Evolutionary conservation across 2,329 filamentous ascomycete species (phyloP).

Genomic region (Parastagonospora avenae): DNA sequence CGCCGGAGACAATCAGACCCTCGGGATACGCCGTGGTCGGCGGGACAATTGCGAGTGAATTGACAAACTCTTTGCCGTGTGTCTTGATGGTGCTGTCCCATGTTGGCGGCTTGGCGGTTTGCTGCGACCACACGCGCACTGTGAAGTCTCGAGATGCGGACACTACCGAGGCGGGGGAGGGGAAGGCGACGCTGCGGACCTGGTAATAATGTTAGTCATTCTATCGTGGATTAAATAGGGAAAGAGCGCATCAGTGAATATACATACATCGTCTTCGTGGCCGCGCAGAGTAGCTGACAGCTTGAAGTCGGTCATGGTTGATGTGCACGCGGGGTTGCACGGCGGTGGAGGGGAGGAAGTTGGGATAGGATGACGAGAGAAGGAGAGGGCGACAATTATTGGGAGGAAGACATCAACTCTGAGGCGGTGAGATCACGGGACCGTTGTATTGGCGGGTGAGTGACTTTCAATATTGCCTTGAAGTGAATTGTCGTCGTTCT

Average conservation of each 20-base stretch:
- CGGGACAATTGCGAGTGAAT: constrained; percentile 77
- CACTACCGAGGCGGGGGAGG: constrained; percentile 71
- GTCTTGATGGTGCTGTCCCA: constrained; percentile 81
- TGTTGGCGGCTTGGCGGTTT: constrained; percentile 66
- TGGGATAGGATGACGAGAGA: constrained; percentile 12
- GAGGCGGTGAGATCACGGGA: neutral
- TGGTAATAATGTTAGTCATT: constrained; percentile 45
- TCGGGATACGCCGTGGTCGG: constrained; percentile 72
- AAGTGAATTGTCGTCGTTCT: neutral
- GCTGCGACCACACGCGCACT: constrained; percentile 81
- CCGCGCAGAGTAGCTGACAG: constrained; percentile 87
- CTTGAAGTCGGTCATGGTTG: constrained; percentile 80
- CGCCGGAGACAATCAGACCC: constrained; percentile 84
- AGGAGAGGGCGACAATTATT: constrained; percentile 8
- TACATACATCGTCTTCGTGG: constrained; percentile 85
- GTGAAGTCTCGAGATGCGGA: constrained; percentile 92
- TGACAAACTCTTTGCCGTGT: constrained; percentile 85
- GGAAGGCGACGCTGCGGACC: constrained; percentile 87
- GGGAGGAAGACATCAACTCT: constrained; percentile 11
- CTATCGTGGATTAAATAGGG: neutral
- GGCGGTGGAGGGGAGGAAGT: constrained; percentile 5
- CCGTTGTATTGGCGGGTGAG: neutral
- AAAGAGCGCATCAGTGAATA: neutral
- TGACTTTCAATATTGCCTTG: too few relatives aligned
- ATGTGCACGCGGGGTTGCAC: constrained; percentile 29